Evolutionary conservation across 371 early-diverging fungal genomes (phyloP).

Genomic region (Mucor plumbeus): DNA sequence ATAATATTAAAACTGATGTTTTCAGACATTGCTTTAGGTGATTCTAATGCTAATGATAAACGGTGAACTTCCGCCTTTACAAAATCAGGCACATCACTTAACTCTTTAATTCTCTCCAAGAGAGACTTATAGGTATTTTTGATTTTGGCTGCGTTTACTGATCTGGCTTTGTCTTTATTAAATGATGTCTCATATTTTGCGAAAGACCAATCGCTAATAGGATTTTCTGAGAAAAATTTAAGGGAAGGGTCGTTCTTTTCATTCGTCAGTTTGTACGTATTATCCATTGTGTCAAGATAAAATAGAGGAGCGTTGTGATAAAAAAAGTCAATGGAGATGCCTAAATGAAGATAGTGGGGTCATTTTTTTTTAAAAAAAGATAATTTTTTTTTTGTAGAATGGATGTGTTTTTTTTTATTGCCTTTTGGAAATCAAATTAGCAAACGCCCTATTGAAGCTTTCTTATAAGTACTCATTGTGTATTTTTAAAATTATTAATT

Average conservation of each 20-base stretch:
- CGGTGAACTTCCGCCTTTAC: conserved; percentile 14
- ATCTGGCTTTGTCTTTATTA: background rate
- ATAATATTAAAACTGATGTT: conserved; percentile 1
- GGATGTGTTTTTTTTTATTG: background rate
- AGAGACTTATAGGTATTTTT: conserved; percentile 13
- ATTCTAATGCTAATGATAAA: conserved; percentile 5
- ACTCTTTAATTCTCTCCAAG: background rate
- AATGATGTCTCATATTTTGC: conserved; percentile 2
- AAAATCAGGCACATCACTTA: conserved; percentile 9
- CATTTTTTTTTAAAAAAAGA: no score
- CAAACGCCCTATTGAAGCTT: conserved; percentile 8
- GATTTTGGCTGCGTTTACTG: background rate
- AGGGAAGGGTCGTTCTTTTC: background rate
- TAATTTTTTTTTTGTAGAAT: no score
- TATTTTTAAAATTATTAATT: conserved; percentile 1
- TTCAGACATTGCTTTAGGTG: background rate
- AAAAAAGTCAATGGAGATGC: no score
- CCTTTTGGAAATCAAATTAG: conserved; percentile 8
- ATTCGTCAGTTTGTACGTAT: conserved; percentile 9
- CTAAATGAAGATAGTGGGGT: no score
- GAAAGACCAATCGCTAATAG: conserved; percentile 19
- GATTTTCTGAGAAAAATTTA: conserved; percentile 15
- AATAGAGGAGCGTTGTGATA: no score
- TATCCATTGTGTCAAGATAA: background rate
- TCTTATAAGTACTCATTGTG: conserved; percentile 3